Evolutionary conservation across 768 basidiomycete genomes (phyloP), one percentile per base, ranked within the genome.

Genomic region (Mycena venus): DNA sequence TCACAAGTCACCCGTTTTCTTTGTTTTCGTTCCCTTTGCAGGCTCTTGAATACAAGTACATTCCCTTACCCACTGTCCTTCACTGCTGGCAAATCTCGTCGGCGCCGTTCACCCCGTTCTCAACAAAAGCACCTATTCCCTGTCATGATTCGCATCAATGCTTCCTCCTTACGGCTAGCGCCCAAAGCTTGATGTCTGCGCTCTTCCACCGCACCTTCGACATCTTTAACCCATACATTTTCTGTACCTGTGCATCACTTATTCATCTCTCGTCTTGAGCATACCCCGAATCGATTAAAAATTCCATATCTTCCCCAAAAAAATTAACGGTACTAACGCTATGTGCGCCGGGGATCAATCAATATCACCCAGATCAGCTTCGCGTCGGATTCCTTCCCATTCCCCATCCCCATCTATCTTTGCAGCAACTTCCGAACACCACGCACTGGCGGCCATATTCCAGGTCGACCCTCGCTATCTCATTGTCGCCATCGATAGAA

Each of bases 101-200:
- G 58, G 9, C 36, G 17, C 36, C n/a, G 17, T 34, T n/a, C 56
- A 9, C 25, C 14, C 4, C 44, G 44, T 14, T 31, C 14, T 14
- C 15, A 32, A 29, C 31, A 58, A 32, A 32, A n/a, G 19, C 31
- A 12, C 7, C 23, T 58, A 36, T 59, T 59, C 58, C 7, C 58
- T 14, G 36, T 51, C 47, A 53, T 65, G 64, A 65, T 65, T 65
- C 63, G 19, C 44, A 64, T 64, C 63, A n/a, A 34, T 14, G 15
- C 62, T 47, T 64, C 25, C 25, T 49, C n/a, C 23, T 58, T 58
- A 60, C 58, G 58, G 58, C 58, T 59, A 36, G 56, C 31, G 58
- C 58, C 58, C 31, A n/a, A n/a, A n/a, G n/a, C 38, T n/a, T 36
- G 31, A 60, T 36, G 27, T 23, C 44, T n/a, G 58, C 58, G 34